phyloP scores from a whole-genome alignment of 768 basidiomycete species.

The Amanita molliuscula region DNA sequence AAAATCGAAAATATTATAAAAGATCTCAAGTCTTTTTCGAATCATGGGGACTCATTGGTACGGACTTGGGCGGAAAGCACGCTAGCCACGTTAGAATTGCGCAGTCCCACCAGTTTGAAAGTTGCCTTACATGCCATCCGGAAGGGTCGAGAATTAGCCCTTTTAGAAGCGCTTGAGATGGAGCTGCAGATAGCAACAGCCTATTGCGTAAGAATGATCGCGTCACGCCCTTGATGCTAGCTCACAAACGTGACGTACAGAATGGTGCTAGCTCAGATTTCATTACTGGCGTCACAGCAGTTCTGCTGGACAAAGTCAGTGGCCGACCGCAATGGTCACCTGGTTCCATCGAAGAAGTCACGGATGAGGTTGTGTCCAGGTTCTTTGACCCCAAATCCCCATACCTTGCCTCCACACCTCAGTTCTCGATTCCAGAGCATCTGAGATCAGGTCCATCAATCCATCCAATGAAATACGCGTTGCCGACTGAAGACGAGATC shows the following conservation, averaged over 20 bases:
- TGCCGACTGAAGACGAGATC: slow-evolving; percentile 77
- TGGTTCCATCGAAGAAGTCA: slow-evolving; percentile 45
- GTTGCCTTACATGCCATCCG: slow-evolving; percentile 79
- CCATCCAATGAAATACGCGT: slow-evolving; percentile 32
- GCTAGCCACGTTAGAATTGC: slow-evolving; percentile 44
- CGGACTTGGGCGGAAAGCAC: slow-evolving; percentile 70
- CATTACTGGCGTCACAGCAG: slow-evolving; percentile 63
- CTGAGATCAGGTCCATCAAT: slow-evolving; percentile 14
- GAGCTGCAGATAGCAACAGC: slow-evolving; percentile 85
- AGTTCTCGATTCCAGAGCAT: slow-evolving; percentile 29
- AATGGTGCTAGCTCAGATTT: slow-evolving; percentile 79
- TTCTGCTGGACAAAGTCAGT: slow-evolving; percentile 37
- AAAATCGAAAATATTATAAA: slow-evolving; percentile 63
- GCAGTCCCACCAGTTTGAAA: slow-evolving; percentile 89
- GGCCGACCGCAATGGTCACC: slow-evolving; percentile 67
- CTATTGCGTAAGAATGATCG: slow-evolving; percentile 60
- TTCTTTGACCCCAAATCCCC: slow-evolving; percentile 59
- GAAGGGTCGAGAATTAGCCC: slow-evolving; percentile 48
- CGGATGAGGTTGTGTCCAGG: slow-evolving; percentile 40
- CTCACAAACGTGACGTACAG: slow-evolving; percentile 28
- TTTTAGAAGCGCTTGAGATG: slow-evolving; percentile 67
- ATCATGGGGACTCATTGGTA: slow-evolving; percentile 33
- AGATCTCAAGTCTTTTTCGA: slow-evolving; percentile 36
- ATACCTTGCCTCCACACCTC: slow-evolving; percentile 34
- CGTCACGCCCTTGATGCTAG: slow-evolving; percentile 8